Percentiles rank a stretch among this genome's conserved stretches.
These are phyloP conservation scores for Leccinum rimulosum DNA, from an alignment of 768 basidiomycete species.

Conservation along the genomic window DNA sequence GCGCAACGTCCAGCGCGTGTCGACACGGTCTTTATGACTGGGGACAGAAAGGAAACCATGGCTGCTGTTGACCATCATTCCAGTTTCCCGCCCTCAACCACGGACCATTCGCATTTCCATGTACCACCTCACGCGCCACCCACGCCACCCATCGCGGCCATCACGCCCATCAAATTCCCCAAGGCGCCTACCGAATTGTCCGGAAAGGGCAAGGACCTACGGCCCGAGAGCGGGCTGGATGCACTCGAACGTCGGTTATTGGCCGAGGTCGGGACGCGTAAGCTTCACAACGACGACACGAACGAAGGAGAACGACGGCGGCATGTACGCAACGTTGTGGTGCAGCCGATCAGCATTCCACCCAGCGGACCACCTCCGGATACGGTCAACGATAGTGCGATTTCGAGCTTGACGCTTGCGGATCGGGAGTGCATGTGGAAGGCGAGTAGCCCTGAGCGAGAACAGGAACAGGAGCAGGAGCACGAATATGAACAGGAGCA, in stretches of 20 bases:
- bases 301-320: constrained; percentile 15
- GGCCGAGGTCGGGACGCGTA: no score
- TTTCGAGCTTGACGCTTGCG: constrained; percentile 45
- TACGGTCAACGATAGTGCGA: constrained; percentile 43
- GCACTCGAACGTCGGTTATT: constrained; percentile 30
- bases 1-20: constrained; percentile 22
- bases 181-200: constrained; percentile 28
- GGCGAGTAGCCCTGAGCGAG: constrained; percentile 15
- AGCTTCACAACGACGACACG: no score
- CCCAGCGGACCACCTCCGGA: constrained; percentile 24
- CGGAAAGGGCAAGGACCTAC: constrained; percentile 19
- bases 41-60: constrained; percentile 4
- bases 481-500: constrained; percentile 22
- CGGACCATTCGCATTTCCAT: constrained; percentile 7
- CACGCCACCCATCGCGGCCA: constrained; percentile 52
- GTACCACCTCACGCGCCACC: constrained; percentile 36
- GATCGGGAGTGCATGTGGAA: constrained; percentile 23
- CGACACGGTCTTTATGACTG: constrained; percentile 32
- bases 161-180: constrained; percentile 33
- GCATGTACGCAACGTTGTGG: constrained; percentile 37
- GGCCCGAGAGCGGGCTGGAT: constrained; percentile 59
- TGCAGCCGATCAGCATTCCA: constrained; percentile 41
- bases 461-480: constrained; percentile 25
- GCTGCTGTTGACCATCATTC: neutral
- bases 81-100: constrained; percentile 11